Evolutionary conservation across 1,284 basidiomycete species (phyloP).

Genomic region (Kwoniella shivajii): DNA sequence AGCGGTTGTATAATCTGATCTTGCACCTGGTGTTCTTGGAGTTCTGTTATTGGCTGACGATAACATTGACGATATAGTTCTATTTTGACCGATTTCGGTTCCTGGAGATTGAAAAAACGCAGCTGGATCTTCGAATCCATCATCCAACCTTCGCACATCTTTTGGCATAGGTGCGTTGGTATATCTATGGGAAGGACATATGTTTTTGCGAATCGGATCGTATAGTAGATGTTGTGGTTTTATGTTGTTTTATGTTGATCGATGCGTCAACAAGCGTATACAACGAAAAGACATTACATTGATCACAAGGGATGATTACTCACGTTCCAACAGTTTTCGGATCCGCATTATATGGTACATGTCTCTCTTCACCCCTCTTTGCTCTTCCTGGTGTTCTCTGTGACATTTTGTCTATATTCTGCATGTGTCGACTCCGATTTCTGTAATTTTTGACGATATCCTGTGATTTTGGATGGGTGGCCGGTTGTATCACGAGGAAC

Average conservation of each 20-base stretch:
- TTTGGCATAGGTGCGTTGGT: constrained; percentile 47
- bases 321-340: constrained; percentile 51
- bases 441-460: no score
- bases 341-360: constrained; percentile 45
- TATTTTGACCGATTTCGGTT: neutral
- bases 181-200: constrained; percentile 27
- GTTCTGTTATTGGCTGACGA: neutral
- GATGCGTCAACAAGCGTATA: neutral
- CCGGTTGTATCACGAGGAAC: no score
- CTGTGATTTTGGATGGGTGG: no score
- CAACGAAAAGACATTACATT: neutral
- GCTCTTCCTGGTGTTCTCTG: constrained; percentile 22
- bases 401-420: neutral
- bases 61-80: constrained; percentile 3
- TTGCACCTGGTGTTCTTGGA: constrained; percentile 1
- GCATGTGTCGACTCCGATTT: no score
- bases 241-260: neutral
- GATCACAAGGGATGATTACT: constrained; percentile 12
- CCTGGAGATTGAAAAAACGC: constrained; percentile 62
- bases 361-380: constrained; percentile 27
- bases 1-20: neutral
- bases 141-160: constrained; percentile 68
- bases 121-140: constrained; percentile 82
- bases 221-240: neutral
- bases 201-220: neutral